These are phyloP conservation scores for Thymus quinquecostatus DNA, from an alignment of 257 asterid species.

Conservation along the genomic window DNA sequence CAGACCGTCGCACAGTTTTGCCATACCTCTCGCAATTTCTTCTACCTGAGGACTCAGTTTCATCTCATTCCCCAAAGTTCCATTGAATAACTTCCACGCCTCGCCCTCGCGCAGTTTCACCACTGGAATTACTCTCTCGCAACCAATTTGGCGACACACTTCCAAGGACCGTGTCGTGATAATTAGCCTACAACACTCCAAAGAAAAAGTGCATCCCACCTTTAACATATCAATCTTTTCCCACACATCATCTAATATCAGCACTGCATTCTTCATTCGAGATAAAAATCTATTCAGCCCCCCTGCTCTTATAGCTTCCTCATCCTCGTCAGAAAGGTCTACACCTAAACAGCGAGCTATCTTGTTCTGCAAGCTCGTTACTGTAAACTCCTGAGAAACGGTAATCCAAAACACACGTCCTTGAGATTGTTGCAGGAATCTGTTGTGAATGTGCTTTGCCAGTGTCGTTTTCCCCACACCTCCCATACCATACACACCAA, in stretches of 20 bases:
- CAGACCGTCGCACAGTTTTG: too few species aligned
- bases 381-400: not conserved
- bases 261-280: not conserved
- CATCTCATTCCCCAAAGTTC: not conserved
- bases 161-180: not conserved
- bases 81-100: not conserved
- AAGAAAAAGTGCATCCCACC: slow-evolving; percentile 7
- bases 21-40: too few species aligned
- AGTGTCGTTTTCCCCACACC: not conserved
- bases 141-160: too few species aligned
- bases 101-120: too few species aligned
- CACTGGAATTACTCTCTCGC: too few species aligned
- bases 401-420: slow-evolving; percentile 18
- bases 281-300: not conserved
- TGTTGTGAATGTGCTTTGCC: slow-evolving; percentile 11
- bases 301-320: slow-evolving; percentile 3
- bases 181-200: not conserved
- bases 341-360: not conserved
- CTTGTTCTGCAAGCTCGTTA: slow-evolving; percentile 6
- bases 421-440: not conserved
- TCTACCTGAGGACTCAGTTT: too few species aligned
- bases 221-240: not conserved
- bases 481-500: not conserved
- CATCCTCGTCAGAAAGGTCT: not conserved
- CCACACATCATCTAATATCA: slow-evolving; percentile 23